Conservation (phyloP, 768 basidiomycete genomes). For the Suillus lakei region DNA sequence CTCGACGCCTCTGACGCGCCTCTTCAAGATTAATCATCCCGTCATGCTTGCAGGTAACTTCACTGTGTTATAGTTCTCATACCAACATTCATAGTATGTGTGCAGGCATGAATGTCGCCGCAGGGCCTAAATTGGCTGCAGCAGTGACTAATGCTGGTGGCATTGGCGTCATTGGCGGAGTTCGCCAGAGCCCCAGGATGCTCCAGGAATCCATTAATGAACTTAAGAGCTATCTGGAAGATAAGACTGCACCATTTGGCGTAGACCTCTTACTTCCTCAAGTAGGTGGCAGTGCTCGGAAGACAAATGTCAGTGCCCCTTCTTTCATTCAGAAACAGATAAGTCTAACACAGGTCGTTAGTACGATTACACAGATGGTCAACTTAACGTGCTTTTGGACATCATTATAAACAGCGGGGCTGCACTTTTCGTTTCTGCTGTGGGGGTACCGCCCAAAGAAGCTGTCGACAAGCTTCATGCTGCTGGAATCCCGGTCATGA, state of each 20-base stretch:
- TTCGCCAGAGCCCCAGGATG: conserved; percentile 73
- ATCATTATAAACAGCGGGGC: conserved; percentile 77
- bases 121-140: conserved; percentile 83
- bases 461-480: conserved; percentile 82
- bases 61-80: conserved; percentile 4
- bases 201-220: conserved; percentile 71
- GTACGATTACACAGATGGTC: conserved; percentile 80
- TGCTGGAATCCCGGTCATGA: conserved; percentile 84
- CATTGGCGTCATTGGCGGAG: conserved; percentile 87
- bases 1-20: conserved; percentile 71
- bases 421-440: conserved; percentile 81
- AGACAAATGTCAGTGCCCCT: conserved; percentile 63
- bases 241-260: conserved; percentile 78
- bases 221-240: conserved; percentile 73
- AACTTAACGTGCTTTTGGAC: conserved; percentile 76
- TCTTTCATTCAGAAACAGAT: not conserved
- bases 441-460: conserved; percentile 84
- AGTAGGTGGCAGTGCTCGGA: conserved; percentile 79
- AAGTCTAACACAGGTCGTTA: conserved; percentile 16
- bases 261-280: conserved; percentile 87
- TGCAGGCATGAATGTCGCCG: conserved; percentile 78
- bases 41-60: conserved; percentile 75
- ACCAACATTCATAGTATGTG: conserved; percentile 3
- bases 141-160: conserved; percentile 92
- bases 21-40: conserved; percentile 83